A percentile compares a stretch with the other conserved stretches of the same genome.
These are phyloP conservation scores for Tricholoma matsutake DNA, from an alignment of 768 basidiomycete genomes.

Conservation along the genomic window DNA sequence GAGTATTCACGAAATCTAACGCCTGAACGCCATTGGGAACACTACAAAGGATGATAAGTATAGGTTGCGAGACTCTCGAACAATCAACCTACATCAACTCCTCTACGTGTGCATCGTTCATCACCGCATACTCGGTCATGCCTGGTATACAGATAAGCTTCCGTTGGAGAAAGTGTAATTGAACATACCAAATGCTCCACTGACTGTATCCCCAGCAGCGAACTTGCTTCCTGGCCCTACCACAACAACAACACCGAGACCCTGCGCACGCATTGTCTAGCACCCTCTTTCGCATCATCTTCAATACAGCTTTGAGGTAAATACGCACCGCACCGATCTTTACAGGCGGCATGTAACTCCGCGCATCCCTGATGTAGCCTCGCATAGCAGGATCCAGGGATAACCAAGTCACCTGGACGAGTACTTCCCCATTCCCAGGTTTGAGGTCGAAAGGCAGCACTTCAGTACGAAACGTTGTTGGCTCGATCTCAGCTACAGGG, in stretches of 20 bases:
- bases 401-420: conserved; percentile 78
- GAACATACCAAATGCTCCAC: conserved; percentile 54
- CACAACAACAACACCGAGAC: conserved; percentile 64
- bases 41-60: conserved; percentile 27
- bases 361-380: conserved; percentile 68
- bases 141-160: conserved; percentile 37
- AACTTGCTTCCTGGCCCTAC: conserved; percentile 53
- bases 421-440: conserved; percentile 49
- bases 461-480: conserved; percentile 71
- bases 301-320: conserved; percentile 1
- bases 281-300: not conserved
- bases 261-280: conserved; percentile 69
- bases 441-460: conserved; percentile 49
- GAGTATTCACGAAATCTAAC: conserved; percentile 78
- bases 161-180: not conserved
- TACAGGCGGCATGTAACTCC: conserved; percentile 72
- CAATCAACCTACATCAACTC: conserved; percentile 51
- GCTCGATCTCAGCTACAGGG: conserved; percentile 63
- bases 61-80: not conserved
- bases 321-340: conserved; percentile 56
- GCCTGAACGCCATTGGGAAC: conserved; percentile 55
- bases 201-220: conserved; percentile 67
- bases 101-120: conserved; percentile 48
- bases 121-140: conserved; percentile 73
- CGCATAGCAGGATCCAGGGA: conserved; percentile 90